These are phyloP conservation scores for Hortaea sp. DNA, from an alignment of 2,329 filamentous ascomycete species.

Conservation along the genomic window DNA sequence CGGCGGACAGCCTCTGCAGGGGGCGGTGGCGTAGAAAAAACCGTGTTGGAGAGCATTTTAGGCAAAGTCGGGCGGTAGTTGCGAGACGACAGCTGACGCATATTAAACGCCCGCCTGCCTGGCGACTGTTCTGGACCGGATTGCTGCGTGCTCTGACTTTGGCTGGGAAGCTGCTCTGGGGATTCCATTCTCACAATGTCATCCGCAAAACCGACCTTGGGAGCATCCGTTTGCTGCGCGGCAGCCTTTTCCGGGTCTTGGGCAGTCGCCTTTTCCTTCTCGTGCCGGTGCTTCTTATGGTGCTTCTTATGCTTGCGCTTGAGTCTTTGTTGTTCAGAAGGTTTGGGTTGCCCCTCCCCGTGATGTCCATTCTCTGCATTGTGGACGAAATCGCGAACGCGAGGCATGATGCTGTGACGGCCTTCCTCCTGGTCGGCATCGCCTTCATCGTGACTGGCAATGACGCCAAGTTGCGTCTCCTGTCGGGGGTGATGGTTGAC, in stretches of 20 bases:
- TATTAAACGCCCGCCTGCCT: constrained; percentile 21
- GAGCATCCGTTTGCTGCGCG: not conserved
- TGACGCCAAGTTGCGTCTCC: constrained; percentile 27
- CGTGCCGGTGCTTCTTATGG: constrained; percentile 32
- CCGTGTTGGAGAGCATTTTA: constrained; percentile 59
- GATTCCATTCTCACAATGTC: constrained; percentile 19
- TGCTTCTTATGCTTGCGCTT: constrained; percentile 26
- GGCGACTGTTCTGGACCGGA: constrained; percentile 7
- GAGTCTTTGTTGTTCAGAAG: constrained; percentile 23
- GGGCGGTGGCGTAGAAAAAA: constrained; percentile 45
- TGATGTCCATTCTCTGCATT: constrained; percentile 12
- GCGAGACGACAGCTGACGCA: constrained; percentile 39
- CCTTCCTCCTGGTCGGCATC: constrained; percentile 41
- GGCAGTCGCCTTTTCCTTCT: constrained; percentile 29
- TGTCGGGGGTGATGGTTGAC: constrained; percentile 14
- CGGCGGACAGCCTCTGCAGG: constrained; percentile 9
- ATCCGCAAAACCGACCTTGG: constrained; percentile 30
- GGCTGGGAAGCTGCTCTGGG: constrained; percentile 5
- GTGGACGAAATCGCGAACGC: constrained; percentile 39
- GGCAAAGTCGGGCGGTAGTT: constrained; percentile 44
- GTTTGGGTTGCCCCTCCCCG: constrained; percentile 19
- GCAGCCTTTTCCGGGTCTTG: not conserved
- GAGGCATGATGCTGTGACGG: constrained; percentile 22
- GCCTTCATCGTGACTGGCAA: constrained; percentile 47
- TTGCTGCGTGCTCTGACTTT: not conserved